Conservation (phyloP, 352 stramenopile species). For the Phytophthora pseudosyringae region DNA sequence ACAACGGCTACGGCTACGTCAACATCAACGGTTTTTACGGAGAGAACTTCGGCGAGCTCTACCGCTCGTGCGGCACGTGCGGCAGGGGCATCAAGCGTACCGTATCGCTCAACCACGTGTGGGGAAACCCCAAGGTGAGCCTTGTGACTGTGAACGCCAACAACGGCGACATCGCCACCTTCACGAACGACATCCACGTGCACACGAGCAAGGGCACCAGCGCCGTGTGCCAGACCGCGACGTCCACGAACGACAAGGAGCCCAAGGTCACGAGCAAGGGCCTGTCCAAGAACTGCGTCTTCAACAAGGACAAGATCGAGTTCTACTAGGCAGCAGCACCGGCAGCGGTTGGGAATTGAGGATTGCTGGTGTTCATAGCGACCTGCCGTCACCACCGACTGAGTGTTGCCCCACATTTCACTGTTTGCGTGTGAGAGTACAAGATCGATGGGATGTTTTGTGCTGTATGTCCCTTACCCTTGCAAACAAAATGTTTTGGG, state of each 20-base stretch:
- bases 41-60: slow-evolving; percentile 35
- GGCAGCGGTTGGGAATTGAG: too few relatives aligned
- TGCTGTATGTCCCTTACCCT: too few relatives aligned
- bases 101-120: slow-evolving; percentile 44
- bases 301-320: slow-evolving; percentile 41
- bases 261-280: slow-evolving; percentile 35
- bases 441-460: too few relatives aligned
- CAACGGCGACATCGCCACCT: slow-evolving; percentile 42
- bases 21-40: slow-evolving; percentile 52
- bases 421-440: too few relatives aligned
- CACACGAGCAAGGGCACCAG: slow-evolving; percentile 33
- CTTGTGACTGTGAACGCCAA: slow-evolving; percentile 50
- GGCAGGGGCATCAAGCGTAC: slow-evolving; percentile 30
- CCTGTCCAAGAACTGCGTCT: slow-evolving; percentile 39
- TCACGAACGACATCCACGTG: slow-evolving; percentile 36
- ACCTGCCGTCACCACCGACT: too few relatives aligned
- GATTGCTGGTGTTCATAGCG: too few relatives aligned
- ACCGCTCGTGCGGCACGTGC: too few relatives aligned
- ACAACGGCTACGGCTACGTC: slow-evolving; percentile 46
- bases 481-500: too few relatives aligned
- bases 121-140: slow-evolving; percentile 36
- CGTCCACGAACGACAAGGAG: slow-evolving; percentile 34
- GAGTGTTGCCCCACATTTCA: too few relatives aligned
- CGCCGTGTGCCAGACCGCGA: slow-evolving; percentile 36
- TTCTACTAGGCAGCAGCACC: slow-evolving; percentile 20